phyloP scores from a whole-genome alignment of 1,284 basidiomycete genomes.

The Gymnopus androsaceus region DNA sequence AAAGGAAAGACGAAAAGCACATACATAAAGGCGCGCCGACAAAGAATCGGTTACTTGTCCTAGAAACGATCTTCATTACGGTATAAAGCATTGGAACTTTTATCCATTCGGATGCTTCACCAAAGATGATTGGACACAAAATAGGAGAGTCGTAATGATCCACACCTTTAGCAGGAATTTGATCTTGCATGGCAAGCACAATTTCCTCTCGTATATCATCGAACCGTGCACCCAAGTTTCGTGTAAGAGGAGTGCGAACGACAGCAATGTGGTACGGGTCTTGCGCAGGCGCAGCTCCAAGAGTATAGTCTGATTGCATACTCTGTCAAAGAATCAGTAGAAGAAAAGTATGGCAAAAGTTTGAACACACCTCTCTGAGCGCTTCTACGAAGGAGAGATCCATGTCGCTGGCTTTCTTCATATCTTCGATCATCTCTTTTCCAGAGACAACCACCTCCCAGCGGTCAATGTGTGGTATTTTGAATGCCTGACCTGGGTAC shows the following conservation, averaged over 20 bases:
- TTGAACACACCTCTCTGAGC: conserved; percentile 25
- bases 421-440: conserved; percentile 34
- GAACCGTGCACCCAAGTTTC: conserved; percentile 25
- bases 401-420: conserved; percentile 35
- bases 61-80: conserved; percentile 8
- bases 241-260: conserved; percentile 26
- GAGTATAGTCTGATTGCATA: conserved; percentile 13
- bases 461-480: conserved; percentile 29
- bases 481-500: conserved; percentile 28
- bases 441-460: conserved; percentile 37
- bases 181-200: conserved; percentile 18
- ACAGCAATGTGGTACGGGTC: conserved; percentile 14
- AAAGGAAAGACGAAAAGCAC: neutral
- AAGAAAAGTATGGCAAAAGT: too few species aligned
- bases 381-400: conserved; percentile 33
- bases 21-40: conserved; percentile 18
- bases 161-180: conserved; percentile 14
- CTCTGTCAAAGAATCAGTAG: neutral
- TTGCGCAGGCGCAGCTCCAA: neutral
- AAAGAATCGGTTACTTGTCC: conserved; percentile 17
- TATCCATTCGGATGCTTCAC: conserved; percentile 35
- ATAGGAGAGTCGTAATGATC: neutral
- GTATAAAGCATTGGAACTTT: conserved; percentile 26
- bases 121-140: neutral
- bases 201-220: conserved; percentile 30